These are phyloP conservation scores for Solanum stenotomum DNA, from an alignment of 257 asterid genomes.

Conservation along the genomic window DNA sequence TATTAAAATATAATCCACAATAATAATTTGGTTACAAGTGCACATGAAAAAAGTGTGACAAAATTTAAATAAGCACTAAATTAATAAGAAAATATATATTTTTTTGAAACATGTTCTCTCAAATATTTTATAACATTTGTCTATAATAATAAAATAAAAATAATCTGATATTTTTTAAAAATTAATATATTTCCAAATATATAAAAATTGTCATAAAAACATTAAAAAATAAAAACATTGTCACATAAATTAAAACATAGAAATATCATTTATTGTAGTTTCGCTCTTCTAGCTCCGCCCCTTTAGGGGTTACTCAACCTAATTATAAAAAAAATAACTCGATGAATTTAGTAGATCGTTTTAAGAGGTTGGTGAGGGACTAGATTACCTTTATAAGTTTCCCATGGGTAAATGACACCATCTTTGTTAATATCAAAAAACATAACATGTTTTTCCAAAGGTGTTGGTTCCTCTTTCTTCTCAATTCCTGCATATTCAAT, in stretches of 20 bases:
- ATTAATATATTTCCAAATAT: neutral
- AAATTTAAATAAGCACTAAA: neutral
- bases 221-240: too few relatives aligned
- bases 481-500: neutral
- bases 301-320: neutral
- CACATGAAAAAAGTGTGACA: neutral
- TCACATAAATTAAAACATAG: neutral
- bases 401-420: slow-evolving; percentile 65
- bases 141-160: neutral
- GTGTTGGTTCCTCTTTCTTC: slow-evolving; percentile 29
- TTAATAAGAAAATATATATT: neutral
- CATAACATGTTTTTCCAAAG: slow-evolving; percentile 60
- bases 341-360: neutral
- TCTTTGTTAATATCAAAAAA: slow-evolving; percentile 77
- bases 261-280: too few relatives aligned
- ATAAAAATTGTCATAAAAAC: too few relatives aligned
- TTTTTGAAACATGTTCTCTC: neutral
- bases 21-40: neutral
- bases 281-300: neutral
- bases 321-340: too few relatives aligned
- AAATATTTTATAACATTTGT: neutral
- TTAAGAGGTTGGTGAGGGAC: rapidly evolving
- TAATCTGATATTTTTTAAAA: neutral
- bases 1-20: neutral
- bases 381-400: slow-evolving; percentile 54